These are phyloP conservation scores for Bisporella sp. DNA, from an alignment of 2,329 filamentous ascomycete genomes.

Conservation along the genomic window DNA sequence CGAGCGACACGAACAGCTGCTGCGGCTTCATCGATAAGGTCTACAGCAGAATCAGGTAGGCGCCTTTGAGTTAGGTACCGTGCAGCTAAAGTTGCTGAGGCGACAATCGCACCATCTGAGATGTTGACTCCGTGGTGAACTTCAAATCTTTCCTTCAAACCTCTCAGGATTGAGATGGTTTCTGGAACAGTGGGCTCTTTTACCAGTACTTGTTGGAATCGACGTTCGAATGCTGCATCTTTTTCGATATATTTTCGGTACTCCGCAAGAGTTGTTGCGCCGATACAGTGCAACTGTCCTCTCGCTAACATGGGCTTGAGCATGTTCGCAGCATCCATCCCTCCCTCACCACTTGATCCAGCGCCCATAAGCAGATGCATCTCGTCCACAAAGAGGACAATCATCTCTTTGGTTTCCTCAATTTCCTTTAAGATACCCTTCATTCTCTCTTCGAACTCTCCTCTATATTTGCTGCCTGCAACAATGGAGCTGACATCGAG, in stretches of 20 bases:
- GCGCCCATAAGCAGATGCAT: slow-evolving; percentile 98
- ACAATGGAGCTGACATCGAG: slow-evolving; percentile 93
- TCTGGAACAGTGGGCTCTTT: slow-evolving; percentile 87
- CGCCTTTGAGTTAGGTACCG: slow-evolving; percentile 87
- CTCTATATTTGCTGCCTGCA: slow-evolving; percentile 95
- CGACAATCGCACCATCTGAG: slow-evolving; percentile 85
- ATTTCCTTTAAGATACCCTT: slow-evolving; percentile 98
- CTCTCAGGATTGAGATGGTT: slow-evolving; percentile 96
- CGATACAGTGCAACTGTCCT: slow-evolving; percentile 95
- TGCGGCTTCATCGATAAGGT: slow-evolving; percentile 92
- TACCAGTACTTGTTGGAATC: slow-evolving; percentile 96
- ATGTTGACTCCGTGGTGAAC: slow-evolving; percentile 98
- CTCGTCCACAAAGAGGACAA: slow-evolving; percentile 96
- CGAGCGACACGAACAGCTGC: slow-evolving; percentile 93
- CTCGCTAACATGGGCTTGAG: slow-evolving; percentile 97
- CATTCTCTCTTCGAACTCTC: slow-evolving; percentile 98
- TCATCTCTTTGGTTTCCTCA: slow-evolving; percentile 88
- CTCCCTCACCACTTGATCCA: slow-evolving; percentile 87
- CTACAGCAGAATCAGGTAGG: slow-evolving; percentile 92
- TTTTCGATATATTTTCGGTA: slow-evolving; percentile 99
- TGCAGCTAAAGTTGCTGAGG: slow-evolving; percentile 83
- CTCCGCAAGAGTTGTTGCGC: slow-evolving; percentile 88
- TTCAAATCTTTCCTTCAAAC: slow-evolving; percentile 96
- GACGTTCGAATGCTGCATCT: slow-evolving; percentile 93
- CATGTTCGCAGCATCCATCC: slow-evolving; percentile 97